Percentiles rank a stretch among this genome's conserved stretches.
These are phyloP conservation scores for Cyberlindnera xishuangbannaensis DNA, from an alignment of 805 yeast genomes.

Conservation along the genomic window DNA sequence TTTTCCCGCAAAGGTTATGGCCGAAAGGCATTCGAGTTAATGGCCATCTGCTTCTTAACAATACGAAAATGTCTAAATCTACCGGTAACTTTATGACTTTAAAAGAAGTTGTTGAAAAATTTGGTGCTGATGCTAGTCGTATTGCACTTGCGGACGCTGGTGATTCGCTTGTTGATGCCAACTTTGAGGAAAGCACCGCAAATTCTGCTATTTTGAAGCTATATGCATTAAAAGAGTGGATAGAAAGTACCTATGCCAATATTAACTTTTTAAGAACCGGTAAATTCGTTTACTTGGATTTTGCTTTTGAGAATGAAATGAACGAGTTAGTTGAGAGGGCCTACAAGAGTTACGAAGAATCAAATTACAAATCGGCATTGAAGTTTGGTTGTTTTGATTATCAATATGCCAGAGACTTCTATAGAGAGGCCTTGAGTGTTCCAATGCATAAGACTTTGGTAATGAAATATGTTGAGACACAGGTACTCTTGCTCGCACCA, in stretches of 20 bases:
- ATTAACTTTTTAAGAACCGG: constrained; percentile 51
- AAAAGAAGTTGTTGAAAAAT: constrained; percentile 76
- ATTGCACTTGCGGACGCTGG: constrained; percentile 98
- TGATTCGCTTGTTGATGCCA: constrained; percentile 95
- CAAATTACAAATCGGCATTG: constrained; percentile 84
- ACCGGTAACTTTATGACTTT: constrained; percentile 96
- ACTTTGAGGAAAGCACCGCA: constrained; percentile 93
- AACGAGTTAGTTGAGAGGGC: constrained; percentile 73
- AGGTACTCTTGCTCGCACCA: constrained; percentile 81
- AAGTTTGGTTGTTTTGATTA: constrained; percentile 89
- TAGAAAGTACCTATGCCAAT: constrained; percentile 71
- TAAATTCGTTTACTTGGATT: constrained; percentile 62
- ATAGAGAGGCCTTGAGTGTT: constrained; percentile 65
- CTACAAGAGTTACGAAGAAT: constrained; percentile 58
- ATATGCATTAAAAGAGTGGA: constrained; percentile 92
- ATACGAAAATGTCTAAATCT: constrained; percentile 96
- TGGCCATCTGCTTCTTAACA: constrained; percentile 92
- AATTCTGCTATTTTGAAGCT: constrained; percentile 95
- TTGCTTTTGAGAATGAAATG: constrained; percentile 91
- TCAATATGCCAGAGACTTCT: constrained; percentile 94
- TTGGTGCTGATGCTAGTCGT: constrained; percentile 96
- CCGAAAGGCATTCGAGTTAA: constrained; percentile 91
- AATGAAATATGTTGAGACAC: constrained; percentile 76
- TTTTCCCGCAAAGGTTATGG: constrained; percentile 89
- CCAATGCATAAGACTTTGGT: constrained; percentile 84